These are phyloP conservation scores for Fragosphaeria purpurea DNA, from an alignment of 2,329 filamentous ascomycete genomes.

Conservation along the genomic window DNA sequence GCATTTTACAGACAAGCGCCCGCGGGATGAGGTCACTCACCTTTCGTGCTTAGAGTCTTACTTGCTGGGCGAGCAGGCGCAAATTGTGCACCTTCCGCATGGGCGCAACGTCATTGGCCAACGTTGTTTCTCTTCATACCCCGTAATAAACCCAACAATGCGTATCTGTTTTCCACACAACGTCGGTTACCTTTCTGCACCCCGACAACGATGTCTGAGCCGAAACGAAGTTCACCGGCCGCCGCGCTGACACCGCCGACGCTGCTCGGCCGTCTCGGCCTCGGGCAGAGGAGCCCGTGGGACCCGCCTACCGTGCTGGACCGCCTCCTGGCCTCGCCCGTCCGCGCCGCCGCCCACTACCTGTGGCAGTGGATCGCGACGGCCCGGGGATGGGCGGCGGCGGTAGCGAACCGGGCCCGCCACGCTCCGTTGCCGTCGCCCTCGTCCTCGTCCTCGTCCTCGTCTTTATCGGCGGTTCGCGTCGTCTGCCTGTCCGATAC, in stretches of 20 bases:
- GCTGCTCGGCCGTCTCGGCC: slow-evolving; percentile 12
- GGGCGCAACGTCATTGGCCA: no score
- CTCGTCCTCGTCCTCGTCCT: slow-evolving; percentile 8
- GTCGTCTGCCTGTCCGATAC: slow-evolving; percentile 89
- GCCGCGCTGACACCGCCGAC: background rate
- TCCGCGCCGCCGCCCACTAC: slow-evolving; percentile 51
- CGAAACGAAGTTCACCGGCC: background rate
- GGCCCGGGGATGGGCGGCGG: slow-evolving; percentile 37
- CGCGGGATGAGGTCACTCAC: no score
- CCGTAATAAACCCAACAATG: no score
- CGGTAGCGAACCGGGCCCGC: background rate
- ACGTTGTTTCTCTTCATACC: no score
- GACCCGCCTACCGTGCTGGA: slow-evolving; percentile 42
- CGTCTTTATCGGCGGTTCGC: slow-evolving; percentile 44
- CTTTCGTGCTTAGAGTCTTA: no score
- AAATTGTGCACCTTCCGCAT: no score
- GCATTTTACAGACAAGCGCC: no score
- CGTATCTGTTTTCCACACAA: no score
- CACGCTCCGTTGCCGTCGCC: slow-evolving; percentile 14
- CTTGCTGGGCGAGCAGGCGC: no score
- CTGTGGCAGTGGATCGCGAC: slow-evolving; percentile 55
- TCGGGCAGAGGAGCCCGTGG: slow-evolving; percentile 11
- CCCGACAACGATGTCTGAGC: no score
- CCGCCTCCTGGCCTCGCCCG: slow-evolving; percentile 56
- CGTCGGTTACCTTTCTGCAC: no score